Percentiles rank a stretch among this genome's conserved stretches.
Evolutionary conservation across 768 basidiomycete species (phyloP).

Genomic region (Russula brevipes): DNA sequence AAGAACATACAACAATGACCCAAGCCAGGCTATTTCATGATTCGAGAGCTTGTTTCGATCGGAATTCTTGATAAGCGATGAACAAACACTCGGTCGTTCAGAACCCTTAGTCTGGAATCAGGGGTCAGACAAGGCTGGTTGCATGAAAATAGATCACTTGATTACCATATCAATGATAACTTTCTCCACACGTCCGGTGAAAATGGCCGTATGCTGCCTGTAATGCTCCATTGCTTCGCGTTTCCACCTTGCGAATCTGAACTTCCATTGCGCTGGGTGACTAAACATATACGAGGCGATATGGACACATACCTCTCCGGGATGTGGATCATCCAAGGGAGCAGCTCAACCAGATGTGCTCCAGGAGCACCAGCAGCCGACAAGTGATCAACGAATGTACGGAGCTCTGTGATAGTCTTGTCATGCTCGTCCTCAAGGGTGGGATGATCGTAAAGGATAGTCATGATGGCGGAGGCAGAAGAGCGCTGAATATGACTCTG

Average conservation of each 20-base stretch:
- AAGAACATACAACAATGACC: too few species aligned
- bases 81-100: too few species aligned
- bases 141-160: too few species aligned
- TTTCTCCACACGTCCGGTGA: too few species aligned
- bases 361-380: conserved; percentile 21
- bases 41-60: too few species aligned
- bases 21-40: too few species aligned
- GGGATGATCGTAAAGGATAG: conserved; percentile 1
- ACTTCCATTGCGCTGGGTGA: background rate
- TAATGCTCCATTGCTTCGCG: conserved; percentile 22
- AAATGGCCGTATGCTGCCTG: too few species aligned
- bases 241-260: conserved; percentile 26
- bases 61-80: too few species aligned
- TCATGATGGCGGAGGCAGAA: background rate
- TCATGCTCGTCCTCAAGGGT: conserved; percentile 1
- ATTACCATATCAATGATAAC: too few species aligned
- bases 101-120: too few species aligned
- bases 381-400: background rate
- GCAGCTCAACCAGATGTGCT: conserved; percentile 24
- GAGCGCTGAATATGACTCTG: conserved; percentile 3
- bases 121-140: too few species aligned
- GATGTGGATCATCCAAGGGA: conserved; percentile 25
- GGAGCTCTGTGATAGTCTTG: background rate
- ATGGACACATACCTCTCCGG: conserved; percentile 11
- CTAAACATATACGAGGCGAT: too few species aligned